Evolutionary conservation across 495 filamentous ascomycete species (phyloP), one percentile per base, ranked within the genome.

Genomic region (Aspergillus heteromorphus): DNA sequence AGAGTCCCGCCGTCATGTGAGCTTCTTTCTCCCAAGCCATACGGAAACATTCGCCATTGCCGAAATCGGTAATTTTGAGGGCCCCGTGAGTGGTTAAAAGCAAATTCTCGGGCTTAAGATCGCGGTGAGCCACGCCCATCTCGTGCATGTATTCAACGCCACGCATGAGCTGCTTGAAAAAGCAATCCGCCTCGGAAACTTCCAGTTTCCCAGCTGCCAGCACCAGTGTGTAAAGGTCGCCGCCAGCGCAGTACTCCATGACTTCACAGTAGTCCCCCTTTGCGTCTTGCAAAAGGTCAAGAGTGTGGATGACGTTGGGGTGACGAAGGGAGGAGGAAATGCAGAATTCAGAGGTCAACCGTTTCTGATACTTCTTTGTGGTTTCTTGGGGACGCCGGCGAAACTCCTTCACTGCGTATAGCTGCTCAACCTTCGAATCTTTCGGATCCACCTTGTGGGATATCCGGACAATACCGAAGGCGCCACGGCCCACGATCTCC

Each of bases 131-230:
- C 34, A 99, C 93, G 19, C 93, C 93, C 93, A 99, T 99, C 64
- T 97, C 93, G 70, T 99, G 93, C 83, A 99, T 90, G 70, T 99
- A 99, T 69, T 97, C 92, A 40, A 99, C 95, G 27, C 95, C 93
- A 47, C 95, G 91, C 95, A 99, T 97, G 61, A 99, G 82, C 70
- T 99, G 93, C 75, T 97, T 96, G 80, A 99, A 99, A 69, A 91
- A 95, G 73, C 93, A 99, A 71, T 99, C 93, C 23, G 93, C 93
- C 69, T 99, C 93, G 38, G 79, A 69, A 52, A 95, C 92, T 62
- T 97, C 93, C 45, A 99, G 81, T 66, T 95, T 96, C 23, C 90
- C 91, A 19, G 92, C 90, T 10, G 92, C 83, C 42, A 99, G 84
- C 20, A 97, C 87, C 18, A 99, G 79, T 0, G 91, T 96, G 72